These are phyloP conservation scores for Quercus lobata DNA, from an alignment of 331 rosid species.

Conservation along the genomic window DNA sequence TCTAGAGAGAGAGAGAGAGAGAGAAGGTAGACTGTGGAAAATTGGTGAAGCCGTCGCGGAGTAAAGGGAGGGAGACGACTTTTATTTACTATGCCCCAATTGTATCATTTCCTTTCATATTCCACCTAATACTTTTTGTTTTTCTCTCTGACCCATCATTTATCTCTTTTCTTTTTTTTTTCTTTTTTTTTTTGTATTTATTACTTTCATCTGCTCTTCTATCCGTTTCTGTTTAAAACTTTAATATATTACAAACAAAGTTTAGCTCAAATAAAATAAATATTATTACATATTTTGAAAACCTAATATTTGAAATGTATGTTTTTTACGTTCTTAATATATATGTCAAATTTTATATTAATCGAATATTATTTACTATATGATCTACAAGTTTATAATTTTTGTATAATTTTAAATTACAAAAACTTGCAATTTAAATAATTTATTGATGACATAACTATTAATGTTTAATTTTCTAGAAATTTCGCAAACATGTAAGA, in stretches of 20 bases:
- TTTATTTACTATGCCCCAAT: slow-evolving; percentile 29
- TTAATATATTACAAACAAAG: no score
- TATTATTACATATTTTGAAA: no score
- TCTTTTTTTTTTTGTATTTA: neutral
- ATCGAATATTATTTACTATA: no score
- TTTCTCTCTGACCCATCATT: neutral
- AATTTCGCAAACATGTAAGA: rapidly evolving
- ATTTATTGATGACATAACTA: rapidly evolving
- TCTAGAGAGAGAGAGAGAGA: slow-evolving; percentile 14
- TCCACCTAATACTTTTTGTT: slow-evolving; percentile 3
- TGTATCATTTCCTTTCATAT: slow-evolving; percentile 8
- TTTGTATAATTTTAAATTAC: rapidly evolving
- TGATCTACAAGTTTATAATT: no score
- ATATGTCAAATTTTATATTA: no score
- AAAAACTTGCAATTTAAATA: no score
- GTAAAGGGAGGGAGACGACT: slow-evolving; percentile 37
- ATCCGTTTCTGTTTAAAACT: no score
- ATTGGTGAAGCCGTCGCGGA: slow-evolving; percentile 45
- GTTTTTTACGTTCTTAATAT: rapidly evolving
- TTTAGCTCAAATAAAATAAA: no score
- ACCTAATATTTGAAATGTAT: rapidly evolving
- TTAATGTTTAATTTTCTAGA: no score
- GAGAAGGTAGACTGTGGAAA: slow-evolving; percentile 53
- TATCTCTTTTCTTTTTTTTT: neutral
- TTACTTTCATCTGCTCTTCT: no score